These are phyloP conservation scores for Lentinula aciculospora DNA, from an alignment of 768 basidiomycete genomes.

Conservation along the genomic window DNA sequence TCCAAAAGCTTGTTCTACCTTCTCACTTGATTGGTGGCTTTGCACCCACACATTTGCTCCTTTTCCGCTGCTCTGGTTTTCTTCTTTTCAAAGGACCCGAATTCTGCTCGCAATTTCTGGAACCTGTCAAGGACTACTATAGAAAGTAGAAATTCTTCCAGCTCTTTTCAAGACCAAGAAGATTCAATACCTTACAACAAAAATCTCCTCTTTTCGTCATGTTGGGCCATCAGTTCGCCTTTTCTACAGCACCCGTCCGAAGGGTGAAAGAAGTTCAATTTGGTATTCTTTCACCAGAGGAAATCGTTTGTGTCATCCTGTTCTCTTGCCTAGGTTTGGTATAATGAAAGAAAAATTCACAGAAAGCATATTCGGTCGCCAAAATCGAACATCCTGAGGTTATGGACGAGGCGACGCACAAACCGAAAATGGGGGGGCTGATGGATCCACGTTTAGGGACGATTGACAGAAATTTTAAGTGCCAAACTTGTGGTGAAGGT, in stretches of 20 bases:
- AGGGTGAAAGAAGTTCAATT: slow-evolving; percentile 98
- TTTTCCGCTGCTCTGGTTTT: not conserved
- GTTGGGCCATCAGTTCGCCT: slow-evolving; percentile 88
- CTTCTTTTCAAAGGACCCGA: not conserved
- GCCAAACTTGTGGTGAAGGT: slow-evolving; percentile 99
- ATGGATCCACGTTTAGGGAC: slow-evolving; percentile 99
- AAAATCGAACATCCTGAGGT: slow-evolving; percentile 99
- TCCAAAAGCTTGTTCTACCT: not conserved
- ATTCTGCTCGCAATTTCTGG: not conserved
- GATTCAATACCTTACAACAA: not conserved
- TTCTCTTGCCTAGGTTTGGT: slow-evolving; percentile 13
- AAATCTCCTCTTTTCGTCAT: slow-evolving; percentile 31
- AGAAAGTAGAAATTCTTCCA: not conserved
- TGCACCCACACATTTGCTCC: not conserved
- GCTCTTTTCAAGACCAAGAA: not conserved
- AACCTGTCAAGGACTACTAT: not conserved
- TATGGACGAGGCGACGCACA: slow-evolving; percentile 90
- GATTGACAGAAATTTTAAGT: slow-evolving; percentile 96
- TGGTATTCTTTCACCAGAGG: slow-evolving; percentile 97
- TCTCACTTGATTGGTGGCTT: not conserved
- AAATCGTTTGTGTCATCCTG: slow-evolving; percentile 67
- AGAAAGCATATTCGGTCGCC: slow-evolving; percentile 99
- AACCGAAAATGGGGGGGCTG: slow-evolving; percentile 87
- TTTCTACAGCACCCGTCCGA: slow-evolving; percentile 89
- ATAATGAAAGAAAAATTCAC: slow-evolving; percentile 14